Percentiles rank a stretch among this genome's conserved stretches.
These are phyloP conservation scores for Rutstroemia sydowiana DNA, from an alignment of 2,329 filamentous ascomycete species.

Conservation along the genomic window DNA sequence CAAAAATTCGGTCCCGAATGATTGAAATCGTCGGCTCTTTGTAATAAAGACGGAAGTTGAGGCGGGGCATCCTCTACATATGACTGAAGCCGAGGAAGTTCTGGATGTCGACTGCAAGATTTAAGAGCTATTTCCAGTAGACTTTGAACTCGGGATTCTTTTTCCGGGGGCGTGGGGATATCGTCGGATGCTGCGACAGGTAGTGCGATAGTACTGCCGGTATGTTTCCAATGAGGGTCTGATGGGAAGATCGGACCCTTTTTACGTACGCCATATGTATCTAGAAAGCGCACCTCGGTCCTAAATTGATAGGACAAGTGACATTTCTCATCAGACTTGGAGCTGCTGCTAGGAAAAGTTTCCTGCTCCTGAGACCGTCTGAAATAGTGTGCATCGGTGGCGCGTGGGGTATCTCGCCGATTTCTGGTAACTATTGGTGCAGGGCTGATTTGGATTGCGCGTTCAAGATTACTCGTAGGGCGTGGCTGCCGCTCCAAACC, in stretches of 20 bases:
- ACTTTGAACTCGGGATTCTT: constrained; percentile 25
- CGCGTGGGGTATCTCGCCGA: no score
- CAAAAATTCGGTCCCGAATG: constrained; percentile 45
- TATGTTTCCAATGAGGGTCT: neutral
- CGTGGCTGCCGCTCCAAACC: neutral
- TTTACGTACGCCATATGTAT: constrained; percentile 20
- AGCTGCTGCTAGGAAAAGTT: neutral
- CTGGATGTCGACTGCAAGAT: constrained; percentile 19
- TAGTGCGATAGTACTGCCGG: constrained; percentile 5
- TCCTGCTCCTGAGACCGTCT: no score
- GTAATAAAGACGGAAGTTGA: constrained; percentile 19
- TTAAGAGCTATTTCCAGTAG: constrained; percentile 26
- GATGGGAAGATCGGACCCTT: constrained; percentile 25
- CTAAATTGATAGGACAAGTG: constrained; percentile 21
- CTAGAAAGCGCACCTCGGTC: constrained; percentile 26
- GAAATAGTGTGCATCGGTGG: neutral
- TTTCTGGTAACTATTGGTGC: no score
- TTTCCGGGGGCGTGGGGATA: constrained; percentile 17
- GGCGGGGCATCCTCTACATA: constrained; percentile 19
- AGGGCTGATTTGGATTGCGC: no score
- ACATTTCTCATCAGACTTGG: neutral
- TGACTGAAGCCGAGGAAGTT: constrained; percentile 21
- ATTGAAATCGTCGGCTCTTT: constrained; percentile 33
- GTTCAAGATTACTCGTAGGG: neutral
- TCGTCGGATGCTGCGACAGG: constrained; percentile 17